phyloP scores from a whole-genome alignment of 106 monocot genomes.

The Dendrobium catenatum region DNA sequence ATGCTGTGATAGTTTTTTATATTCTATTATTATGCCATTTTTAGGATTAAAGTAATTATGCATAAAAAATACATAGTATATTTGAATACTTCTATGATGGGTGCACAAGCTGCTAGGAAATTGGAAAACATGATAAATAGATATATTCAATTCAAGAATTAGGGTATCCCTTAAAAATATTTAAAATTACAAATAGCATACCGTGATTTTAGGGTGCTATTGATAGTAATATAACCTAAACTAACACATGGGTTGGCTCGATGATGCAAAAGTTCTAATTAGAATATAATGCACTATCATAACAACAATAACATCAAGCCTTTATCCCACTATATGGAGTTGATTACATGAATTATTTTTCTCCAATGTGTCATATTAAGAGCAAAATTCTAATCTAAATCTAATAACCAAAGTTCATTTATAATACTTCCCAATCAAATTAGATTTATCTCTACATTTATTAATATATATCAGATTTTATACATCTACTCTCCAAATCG shows the following conservation, averaged over 20 bases:
- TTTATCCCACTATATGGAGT: too few relatives aligned
- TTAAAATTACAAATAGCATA: not conserved
- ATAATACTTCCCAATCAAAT: too few relatives aligned
- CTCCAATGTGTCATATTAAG: too few relatives aligned
- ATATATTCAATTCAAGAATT: not conserved
- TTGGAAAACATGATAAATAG: not conserved
- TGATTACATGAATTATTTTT: too few relatives aligned
- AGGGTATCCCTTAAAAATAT: not conserved
- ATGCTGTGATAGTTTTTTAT: not conserved
- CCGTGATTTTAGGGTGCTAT: not conserved
- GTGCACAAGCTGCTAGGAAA: not conserved
- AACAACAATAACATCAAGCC: too few relatives aligned
- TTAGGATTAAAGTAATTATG: not conserved
- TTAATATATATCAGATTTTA: too few relatives aligned
- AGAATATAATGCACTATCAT: not conserved
- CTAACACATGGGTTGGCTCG: not conserved
- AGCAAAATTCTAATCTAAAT: too few relatives aligned
- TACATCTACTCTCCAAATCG: too few relatives aligned
- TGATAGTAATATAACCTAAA: not conserved
- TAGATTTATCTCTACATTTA: too few relatives aligned
- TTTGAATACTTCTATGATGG: not conserved
- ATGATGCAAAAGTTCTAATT: not conserved
- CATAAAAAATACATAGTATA: not conserved
- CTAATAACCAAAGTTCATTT: too few relatives aligned
- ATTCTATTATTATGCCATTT: not conserved